These are phyloP conservation scores for Chamaecyparis obtusa DNA, from an alignment of 75 land plant genomes.

Conservation along the genomic window DNA sequence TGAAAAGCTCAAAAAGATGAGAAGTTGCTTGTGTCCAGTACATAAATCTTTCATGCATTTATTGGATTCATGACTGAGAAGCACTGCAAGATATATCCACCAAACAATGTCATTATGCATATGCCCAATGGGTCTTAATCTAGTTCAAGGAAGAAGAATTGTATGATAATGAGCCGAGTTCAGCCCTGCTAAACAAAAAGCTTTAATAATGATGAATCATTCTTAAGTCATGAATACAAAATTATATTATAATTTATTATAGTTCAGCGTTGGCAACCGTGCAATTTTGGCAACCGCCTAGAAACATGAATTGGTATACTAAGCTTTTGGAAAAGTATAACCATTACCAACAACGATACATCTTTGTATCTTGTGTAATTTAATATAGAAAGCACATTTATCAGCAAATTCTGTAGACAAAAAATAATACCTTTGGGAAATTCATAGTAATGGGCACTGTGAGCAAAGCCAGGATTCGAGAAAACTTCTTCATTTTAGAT, in stretches of 20 bases:
- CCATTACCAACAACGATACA: not conserved
- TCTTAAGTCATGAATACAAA: not conserved
- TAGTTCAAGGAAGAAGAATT: not conserved
- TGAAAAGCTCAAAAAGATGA: not conserved
- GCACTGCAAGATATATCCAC: not conserved
- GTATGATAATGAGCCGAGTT: not conserved
- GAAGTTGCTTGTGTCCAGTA: not conserved
- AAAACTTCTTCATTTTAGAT: slow-evolving; percentile 71
- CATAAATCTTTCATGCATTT: not conserved
- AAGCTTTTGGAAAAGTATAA: not conserved
- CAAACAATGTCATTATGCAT: not conserved
- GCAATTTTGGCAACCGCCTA: not conserved
- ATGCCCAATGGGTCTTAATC: not conserved
- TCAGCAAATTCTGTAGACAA: not conserved
- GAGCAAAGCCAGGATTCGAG: slow-evolving; percentile 60
- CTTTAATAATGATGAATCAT: not conserved
- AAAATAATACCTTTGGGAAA: slow-evolving; percentile 78
- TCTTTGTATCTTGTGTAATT: not conserved
- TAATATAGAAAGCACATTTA: not conserved
- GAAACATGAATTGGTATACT: not conserved
- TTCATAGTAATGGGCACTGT: slow-evolving; percentile 73
- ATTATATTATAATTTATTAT: too few relatives aligned
- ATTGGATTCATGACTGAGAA: not conserved
- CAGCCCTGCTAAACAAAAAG: not conserved
- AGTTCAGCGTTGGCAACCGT: not conserved